phyloP scores from a whole-genome alignment of 2,329 filamentous ascomycete genomes.

The Alternaria conjuncta region DNA sequence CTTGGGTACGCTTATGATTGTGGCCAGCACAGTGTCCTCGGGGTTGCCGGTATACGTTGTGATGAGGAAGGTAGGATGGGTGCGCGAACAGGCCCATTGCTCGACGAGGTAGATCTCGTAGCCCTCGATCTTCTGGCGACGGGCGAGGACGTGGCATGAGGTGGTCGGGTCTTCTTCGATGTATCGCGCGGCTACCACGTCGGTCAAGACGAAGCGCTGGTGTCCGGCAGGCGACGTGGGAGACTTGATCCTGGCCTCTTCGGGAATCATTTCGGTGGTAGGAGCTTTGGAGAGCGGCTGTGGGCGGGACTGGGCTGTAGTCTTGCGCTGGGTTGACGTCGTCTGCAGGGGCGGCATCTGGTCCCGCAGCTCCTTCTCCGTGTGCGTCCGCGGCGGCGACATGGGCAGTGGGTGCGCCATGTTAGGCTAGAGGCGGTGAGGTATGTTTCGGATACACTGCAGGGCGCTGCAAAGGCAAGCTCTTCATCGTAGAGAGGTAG shows the following conservation, averaged over 20 bases:
- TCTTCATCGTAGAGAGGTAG: slow-evolving; percentile 30
- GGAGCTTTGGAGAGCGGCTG: slow-evolving; percentile 13
- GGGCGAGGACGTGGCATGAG: slow-evolving; percentile 68
- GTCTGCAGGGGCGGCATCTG: slow-evolving; percentile 37
- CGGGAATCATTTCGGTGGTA: slow-evolving; percentile 20
- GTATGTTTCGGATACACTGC: slow-evolving; percentile 6
- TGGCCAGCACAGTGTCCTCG: slow-evolving; percentile 77
- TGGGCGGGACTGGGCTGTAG: slow-evolving; percentile 19
- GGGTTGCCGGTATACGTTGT: slow-evolving; percentile 90
- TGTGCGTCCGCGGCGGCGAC: slow-evolving; percentile 21
- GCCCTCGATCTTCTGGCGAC: slow-evolving; percentile 72
- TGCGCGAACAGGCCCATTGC: slow-evolving; percentile 94
- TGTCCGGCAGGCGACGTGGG: slow-evolving; percentile 46
- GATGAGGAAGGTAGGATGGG: slow-evolving; percentile 89
- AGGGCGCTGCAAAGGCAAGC: slow-evolving; percentile 11
- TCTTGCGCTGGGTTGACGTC: slow-evolving; percentile 25
- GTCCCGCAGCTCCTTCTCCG: slow-evolving; percentile 38
- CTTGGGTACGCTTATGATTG: slow-evolving; percentile 80
- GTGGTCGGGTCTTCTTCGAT: slow-evolving; percentile 85
- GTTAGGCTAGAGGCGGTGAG: not conserved
- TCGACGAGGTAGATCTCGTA: slow-evolving; percentile 96
- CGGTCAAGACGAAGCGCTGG: slow-evolving; percentile 68
- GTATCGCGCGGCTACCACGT: slow-evolving; percentile 70
- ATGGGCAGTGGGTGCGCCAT: slow-evolving; percentile 33
- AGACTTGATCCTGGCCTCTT: slow-evolving; percentile 19